Percentiles rank a stretch among this genome's conserved stretches.
Evolutionary conservation across 257 asterid genomes (phyloP).

Genomic region (Przewalskia tangutica): DNA sequence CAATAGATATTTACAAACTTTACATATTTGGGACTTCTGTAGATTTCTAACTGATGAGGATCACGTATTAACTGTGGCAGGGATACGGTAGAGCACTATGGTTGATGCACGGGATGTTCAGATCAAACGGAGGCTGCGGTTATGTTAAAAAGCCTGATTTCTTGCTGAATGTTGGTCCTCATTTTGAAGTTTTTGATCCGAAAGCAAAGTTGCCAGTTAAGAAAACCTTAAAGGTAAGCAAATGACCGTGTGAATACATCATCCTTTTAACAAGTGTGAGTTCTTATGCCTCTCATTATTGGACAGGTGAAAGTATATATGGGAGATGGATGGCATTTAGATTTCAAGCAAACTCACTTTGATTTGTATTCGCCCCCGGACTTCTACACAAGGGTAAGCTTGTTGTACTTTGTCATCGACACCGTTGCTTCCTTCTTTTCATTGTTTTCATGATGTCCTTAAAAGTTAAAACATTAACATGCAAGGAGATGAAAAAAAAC

Average conservation of each 20-base stretch:
- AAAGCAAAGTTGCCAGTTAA: constrained; percentile 37
- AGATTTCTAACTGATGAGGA: not conserved
- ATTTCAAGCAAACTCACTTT: constrained; percentile 81
- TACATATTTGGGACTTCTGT: too few relatives aligned
- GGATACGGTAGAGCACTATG: constrained; percentile 81
- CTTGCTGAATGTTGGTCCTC: constrained; percentile 37
- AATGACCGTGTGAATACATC: not conserved
- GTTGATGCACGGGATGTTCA: constrained; percentile 87
- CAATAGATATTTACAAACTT: not conserved
- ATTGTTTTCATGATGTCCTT: not conserved
- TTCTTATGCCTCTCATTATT: not conserved
- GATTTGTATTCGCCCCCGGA: constrained; percentile 83
- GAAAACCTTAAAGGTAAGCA: constrained; percentile 54
- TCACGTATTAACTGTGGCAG: constrained; percentile 20
- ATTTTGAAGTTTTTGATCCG: constrained; percentile 43
- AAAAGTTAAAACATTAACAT: not conserved
- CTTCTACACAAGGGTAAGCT: constrained; percentile 68
- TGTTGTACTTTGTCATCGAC: not conserved
- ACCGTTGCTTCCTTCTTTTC: not conserved
- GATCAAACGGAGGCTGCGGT: constrained; percentile 76
- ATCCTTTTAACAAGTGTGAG: not conserved
- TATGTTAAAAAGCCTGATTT: constrained; percentile 74
- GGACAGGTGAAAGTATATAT: constrained; percentile 70
- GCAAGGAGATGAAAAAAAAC: not conserved
- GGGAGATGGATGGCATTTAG: constrained; percentile 97